These are phyloP conservation scores for Buxus sempervirens DNA, from an alignment of 164 flowering plant species.

Conservation along the genomic window DNA sequence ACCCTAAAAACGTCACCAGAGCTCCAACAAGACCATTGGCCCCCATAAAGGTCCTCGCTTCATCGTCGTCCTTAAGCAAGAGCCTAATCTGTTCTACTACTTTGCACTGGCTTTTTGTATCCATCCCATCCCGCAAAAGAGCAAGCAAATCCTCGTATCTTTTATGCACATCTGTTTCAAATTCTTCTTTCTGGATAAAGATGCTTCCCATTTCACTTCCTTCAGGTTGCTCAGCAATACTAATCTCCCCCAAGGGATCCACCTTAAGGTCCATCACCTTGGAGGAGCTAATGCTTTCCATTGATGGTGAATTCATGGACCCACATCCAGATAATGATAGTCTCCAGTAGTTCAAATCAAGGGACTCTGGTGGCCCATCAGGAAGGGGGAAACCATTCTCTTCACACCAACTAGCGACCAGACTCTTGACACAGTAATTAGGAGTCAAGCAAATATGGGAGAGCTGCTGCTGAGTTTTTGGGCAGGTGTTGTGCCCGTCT, in stretches of 20 bases:
- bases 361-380: constrained; percentile 63
- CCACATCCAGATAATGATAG: constrained; percentile 56
- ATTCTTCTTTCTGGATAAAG: constrained; percentile 33
- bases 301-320: constrained; percentile 41
- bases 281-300: constrained; percentile 35
- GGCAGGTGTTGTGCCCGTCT: constrained; percentile 94
- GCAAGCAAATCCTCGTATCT: constrained; percentile 49
- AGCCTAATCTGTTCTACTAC: constrained; percentile 54
- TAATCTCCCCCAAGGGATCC: constrained; percentile 54
- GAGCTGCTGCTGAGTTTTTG: constrained; percentile 90
- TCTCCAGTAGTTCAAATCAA: constrained; percentile 74
- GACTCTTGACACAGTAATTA: constrained; percentile 96
- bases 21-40: constrained; percentile 92
- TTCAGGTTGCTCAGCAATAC: constrained; percentile 44
- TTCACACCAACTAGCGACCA: constrained; percentile 91
- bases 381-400: constrained; percentile 58
- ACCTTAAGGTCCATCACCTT: constrained; percentile 54
- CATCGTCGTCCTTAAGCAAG: constrained; percentile 69
- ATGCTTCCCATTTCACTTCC: constrained; percentile 33
- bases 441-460: constrained; percentile 80
- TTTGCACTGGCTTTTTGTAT: constrained; percentile 39
- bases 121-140: constrained; percentile 44
- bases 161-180: constrained; percentile 38
- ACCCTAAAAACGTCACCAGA: constrained; percentile 56
- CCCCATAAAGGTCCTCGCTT: constrained; percentile 69